A percentile compares a stretch with the other conserved stretches of the same genome.
phyloP scores from a whole-genome alignment of 257 asterid species.

The Buddleja alternifolia region DNA sequence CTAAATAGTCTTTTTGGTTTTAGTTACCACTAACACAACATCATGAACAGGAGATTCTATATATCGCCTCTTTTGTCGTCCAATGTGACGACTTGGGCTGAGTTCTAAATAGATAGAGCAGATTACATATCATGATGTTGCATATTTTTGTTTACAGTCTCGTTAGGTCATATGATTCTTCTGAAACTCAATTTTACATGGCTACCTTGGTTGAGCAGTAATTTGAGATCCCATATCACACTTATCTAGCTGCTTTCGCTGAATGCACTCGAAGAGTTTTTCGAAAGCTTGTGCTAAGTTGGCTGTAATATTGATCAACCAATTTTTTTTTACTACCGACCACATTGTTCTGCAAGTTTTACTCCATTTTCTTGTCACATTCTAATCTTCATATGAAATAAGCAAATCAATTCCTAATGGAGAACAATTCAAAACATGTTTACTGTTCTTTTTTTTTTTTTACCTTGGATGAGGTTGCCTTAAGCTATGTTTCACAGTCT shows the following conservation, averaged over 20 bases:
- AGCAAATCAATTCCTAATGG: neutral
- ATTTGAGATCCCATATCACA: neutral
- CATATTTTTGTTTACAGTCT: neutral
- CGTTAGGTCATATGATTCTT: conserved; percentile 15
- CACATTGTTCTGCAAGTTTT: neutral
- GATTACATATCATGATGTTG: neutral
- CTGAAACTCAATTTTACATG: conserved; percentile 7
- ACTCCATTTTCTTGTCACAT: neutral
- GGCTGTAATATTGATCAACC: neutral
- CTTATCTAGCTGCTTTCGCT: conserved; percentile 6
- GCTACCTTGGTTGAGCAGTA: neutral
- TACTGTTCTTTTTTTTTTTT: no score
- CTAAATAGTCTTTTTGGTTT: neutral
- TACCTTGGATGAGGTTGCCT: no score
- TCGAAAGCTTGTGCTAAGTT: no score
- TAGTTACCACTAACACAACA: neutral
- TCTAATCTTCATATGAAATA: neutral
- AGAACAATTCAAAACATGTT: neutral
- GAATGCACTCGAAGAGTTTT: neutral
- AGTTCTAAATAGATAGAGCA: neutral
- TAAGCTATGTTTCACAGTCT: no score
- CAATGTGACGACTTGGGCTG: neutral
- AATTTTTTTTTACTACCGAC: neutral
- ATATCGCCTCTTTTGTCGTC: conserved; percentile 15
- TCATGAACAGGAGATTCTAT: conserved; percentile 13